Base-by-base conservation (phyloP, 2,329 filamentous ascomycete species). In the Fusarium tjaetaba region DNA sequence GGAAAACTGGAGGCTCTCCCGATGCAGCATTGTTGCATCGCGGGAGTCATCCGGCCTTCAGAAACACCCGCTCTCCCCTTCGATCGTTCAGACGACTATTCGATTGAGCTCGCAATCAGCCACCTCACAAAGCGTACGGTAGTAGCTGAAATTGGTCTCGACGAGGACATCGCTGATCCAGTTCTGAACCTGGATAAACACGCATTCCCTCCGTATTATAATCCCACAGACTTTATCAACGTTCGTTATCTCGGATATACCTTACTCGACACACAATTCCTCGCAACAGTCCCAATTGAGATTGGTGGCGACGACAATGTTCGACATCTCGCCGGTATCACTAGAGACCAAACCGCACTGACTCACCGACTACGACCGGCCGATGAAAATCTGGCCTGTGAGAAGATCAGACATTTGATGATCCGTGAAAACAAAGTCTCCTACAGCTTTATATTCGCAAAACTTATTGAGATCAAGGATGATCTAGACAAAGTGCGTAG, bases 401-500 rank as follows among this genome's bases (percentile, higher is more conserved):
- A 51, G 4, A 61, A 14, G 11, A 43, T 51, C 4, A 46, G 32
- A 4, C 24, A 64, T 2, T 14, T 64, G 0, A 51, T 64, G 55
- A n/a, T 61, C 2, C 22, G 61, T n/a, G 3, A 1, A 7, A 53
- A n/a, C 14, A 10, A 11, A 20, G 24, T 45, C 7, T 20, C 16
- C 43, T 13, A 26, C 18, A 6, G 3, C 14, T 3, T 15, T 15
- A 42, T 42, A 42, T 10, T 42, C 2, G 22, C 0, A 42, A 15
- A 9, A 0, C 39, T 42, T 15, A 0, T 9, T 16, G 9, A 13
- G 11, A 18, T 45, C 16, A 24, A 18, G 0, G 0, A 45, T 20
- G 5, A 15, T 15, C 26, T 30, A 8, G 14, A 11, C 14, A 15
- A 10, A 7, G 30, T 24, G 48, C 48, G 11, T 7, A 16, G 9